Percentiles rank a stretch among this genome's conserved stretches.
Conservation (phyloP, 192 early-diverging fungal genomes). For the Spizellomyces sp. region DNA sequence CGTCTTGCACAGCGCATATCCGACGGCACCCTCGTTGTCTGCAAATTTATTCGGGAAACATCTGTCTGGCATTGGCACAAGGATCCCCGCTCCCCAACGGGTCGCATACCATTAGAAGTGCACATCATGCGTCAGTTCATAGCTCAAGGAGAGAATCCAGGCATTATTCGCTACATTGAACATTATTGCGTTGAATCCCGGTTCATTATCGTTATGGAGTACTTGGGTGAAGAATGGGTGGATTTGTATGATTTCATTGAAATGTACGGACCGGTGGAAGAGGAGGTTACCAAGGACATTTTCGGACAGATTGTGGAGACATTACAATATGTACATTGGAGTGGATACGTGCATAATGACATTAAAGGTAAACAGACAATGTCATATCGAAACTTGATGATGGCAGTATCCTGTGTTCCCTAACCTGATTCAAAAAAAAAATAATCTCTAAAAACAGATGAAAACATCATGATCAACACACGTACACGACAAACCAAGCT, state of each 20-base stretch:
- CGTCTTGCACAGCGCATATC: conserved; percentile 35
- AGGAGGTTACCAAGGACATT: conserved; percentile 40
- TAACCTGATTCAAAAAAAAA: not conserved
- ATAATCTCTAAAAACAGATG: conserved; percentile 38
- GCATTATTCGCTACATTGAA: conserved; percentile 47
- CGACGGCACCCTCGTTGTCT: conserved; percentile 37
- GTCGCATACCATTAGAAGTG: conserved; percentile 40
- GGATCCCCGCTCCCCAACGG: not conserved
- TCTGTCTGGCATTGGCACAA: conserved; percentile 57
- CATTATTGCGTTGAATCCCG: conserved; percentile 27
- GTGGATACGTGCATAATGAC: conserved; percentile 56
- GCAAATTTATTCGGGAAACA: conserved; percentile 47
- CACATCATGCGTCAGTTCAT: conserved; percentile 44
- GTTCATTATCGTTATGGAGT: conserved; percentile 60
- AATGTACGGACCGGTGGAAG: conserved; percentile 47
- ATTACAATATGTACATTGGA: conserved; percentile 35
- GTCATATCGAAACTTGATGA: not conserved
- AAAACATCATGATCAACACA: conserved; percentile 59
- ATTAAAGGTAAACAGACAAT: conserved; percentile 50
- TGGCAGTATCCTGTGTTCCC: not conserved
- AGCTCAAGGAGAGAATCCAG: not conserved
- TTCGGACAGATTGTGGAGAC: conserved; percentile 49
- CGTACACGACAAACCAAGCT: conserved; percentile 51
- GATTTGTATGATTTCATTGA: conserved; percentile 61
- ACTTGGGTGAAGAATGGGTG: conserved; percentile 57